A percentile compares a stretch with the other conserved stretches of the same genome.
Conservation (phyloP, 2,329 filamentous ascomycete species). For the Aschersonia sp. region DNA sequence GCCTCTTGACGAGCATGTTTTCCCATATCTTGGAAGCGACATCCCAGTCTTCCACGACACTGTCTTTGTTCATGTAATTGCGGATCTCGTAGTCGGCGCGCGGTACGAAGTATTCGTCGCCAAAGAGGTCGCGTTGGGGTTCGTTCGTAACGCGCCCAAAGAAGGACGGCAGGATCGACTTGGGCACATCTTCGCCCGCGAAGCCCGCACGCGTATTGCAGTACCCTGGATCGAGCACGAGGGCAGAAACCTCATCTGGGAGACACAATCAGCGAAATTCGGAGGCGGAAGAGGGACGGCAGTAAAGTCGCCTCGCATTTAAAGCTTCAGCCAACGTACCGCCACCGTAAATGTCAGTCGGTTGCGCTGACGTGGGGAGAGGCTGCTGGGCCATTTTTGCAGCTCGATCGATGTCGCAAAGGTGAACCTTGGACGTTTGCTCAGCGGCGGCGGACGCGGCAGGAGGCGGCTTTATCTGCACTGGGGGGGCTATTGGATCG, state of each 20-base stretch:
- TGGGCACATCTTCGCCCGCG: slow-evolving; percentile 93
- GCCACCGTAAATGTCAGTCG: slow-evolving; percentile 50
- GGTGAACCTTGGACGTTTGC: neutral
- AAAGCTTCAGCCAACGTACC: slow-evolving; percentile 21
- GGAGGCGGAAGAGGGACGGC: too few species aligned
- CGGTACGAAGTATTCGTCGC: slow-evolving; percentile 79
- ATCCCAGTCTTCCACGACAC: slow-evolving; percentile 94
- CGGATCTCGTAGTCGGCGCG: slow-evolving; percentile 64
- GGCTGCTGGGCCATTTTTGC: slow-evolving; percentile 39
- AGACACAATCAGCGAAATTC: neutral
- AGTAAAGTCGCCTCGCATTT: too few species aligned
- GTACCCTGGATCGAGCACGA: slow-evolving; percentile 91
- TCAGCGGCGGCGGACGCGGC: too few species aligned
- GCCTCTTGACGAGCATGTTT: slow-evolving; percentile 73
- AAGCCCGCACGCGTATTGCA: slow-evolving; percentile 86
- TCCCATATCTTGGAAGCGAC: slow-evolving; percentile 82
- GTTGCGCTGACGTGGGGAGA: slow-evolving; percentile 38
- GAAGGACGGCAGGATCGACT: slow-evolving; percentile 80
- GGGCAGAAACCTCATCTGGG: slow-evolving; percentile 88
- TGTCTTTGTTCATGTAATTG: slow-evolving; percentile 84
- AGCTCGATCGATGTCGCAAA: slow-evolving; percentile 2
- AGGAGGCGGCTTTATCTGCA: too few species aligned
- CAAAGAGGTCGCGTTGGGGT: slow-evolving; percentile 51
- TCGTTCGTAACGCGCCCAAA: slow-evolving; percentile 51
- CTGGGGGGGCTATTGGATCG: too few species aligned